Base-by-base conservation (phyloP, 208 protist genomes). In the Acanthamoeba healyi region DNA sequence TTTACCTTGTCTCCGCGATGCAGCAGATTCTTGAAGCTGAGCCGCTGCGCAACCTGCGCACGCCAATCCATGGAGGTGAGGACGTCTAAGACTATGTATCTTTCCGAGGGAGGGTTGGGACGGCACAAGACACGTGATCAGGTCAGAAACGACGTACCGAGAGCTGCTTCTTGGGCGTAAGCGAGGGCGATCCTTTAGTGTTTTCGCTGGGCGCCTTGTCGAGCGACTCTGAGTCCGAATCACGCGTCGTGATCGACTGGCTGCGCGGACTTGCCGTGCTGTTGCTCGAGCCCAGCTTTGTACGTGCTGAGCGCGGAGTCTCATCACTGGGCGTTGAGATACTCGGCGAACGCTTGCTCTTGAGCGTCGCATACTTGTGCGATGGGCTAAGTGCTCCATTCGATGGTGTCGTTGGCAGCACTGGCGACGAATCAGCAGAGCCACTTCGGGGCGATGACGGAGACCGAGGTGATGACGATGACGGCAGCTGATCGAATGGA, bases 21-120 rank as follows among this genome's bases (percentile, higher is more conserved):
- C 38, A 86, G 44, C 22, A 86, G 44, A 58, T 86, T 86, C 77
- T 86, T 86, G 42, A 86, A 86, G 44, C 77, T 86, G 44, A 86
- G 77, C 24, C 77, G 40, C 77, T 86, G 77, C 46, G 77, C 26
- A n/a, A 86, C 46, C 77, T 86, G 44, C 26, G n/a, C n/a, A n/a
- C n/a, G n/a, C n/a, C n/a, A n/a, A n/a, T n/a, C n/a, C n/a, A n/a
- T n/a, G n/a, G n/a, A n/a, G n/a, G n/a, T n/a, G n/a, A n/a, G n/a
- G n/a, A n/a, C n/a, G n/a, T n/a, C n/a, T n/a, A n/a, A n/a, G n/a
- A n/a, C n/a, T n/a, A n/a, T n/a, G n/a, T n/a, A n/a, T n/a, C n/a
- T n/a, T n/a, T n/a, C n/a, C n/a, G n/a, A n/a, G n/a, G n/a, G n/a
- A n/a, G n/a, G n/a, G n/a, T n/a, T n/a, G n/a, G n/a, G n/a, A n/a